Base-by-base conservation (phyloP, 352 stramenopile genomes). In the Phytophthora sojae region DNA sequence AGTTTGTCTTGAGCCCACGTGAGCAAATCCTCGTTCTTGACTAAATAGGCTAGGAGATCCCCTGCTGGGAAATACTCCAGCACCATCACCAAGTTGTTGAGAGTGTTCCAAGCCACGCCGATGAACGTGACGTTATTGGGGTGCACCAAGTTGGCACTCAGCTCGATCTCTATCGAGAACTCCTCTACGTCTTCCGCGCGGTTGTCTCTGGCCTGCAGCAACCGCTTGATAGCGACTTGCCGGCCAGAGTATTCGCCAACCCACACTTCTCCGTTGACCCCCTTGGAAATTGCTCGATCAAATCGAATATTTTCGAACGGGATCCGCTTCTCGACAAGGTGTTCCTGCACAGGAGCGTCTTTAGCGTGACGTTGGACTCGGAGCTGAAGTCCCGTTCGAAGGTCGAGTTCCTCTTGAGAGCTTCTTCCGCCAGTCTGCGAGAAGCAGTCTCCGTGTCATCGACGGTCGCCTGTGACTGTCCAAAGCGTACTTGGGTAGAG, bases 251-350 rank as follows among this genome's bases (percentile, higher is more conserved):
- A 83, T 21, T 69, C 37, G 2, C 69, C 77, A 0, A 76, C 6
- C 79, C 79, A 89, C 1, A 91, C 81, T 59, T 91, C 83, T 15
- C 81, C 81, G 26, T 69, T 83, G 3, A 75, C 77, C 4, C 77
- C 83, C 4, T 79, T 77, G 0, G 73, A 71, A 0, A 90, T 23
- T 5, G 69, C 23, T 14, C 51, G 37, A 19, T 83, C 29, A 26
- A 85, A 83, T 1, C 3, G 7, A 12, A 74, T 51, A 8, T 45
- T 62, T n/a, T 80, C 69, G 26, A 49, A 72, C 8, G 73, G 60
- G 17, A 80, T 51, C 2, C 71, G 67, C 57, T 75, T 77, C 5
- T 57, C 56, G 2, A 45, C 12, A 0, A 69, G 55, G 19, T 57
- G 55, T 7, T 54, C 47, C 66, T 65, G 2, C 29, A 29, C 4